Evolutionary conservation across 2,329 filamentous ascomycete species (phyloP).

Genomic region (Shiraia sp.): DNA sequence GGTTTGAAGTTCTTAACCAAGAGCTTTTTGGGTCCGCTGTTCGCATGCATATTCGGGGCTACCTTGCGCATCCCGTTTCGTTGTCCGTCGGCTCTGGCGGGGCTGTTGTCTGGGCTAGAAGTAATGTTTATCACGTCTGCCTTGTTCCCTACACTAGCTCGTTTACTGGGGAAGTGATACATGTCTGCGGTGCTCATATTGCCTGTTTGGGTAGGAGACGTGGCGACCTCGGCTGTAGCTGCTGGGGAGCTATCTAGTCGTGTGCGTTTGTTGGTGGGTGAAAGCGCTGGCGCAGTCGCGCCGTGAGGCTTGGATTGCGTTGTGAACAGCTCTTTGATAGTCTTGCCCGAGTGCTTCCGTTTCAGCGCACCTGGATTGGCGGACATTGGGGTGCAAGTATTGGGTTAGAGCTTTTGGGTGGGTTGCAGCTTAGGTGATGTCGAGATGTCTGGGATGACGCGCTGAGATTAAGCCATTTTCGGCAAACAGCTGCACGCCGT

Average conservation of each 20-base stretch:
- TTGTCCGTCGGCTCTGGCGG: slow-evolving; percentile 45
- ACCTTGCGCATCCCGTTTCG: slow-evolving; percentile 44
- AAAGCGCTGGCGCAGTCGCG: slow-evolving; percentile 27
- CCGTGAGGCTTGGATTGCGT: slow-evolving; percentile 40
- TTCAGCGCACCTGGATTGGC: slow-evolving; percentile 36
- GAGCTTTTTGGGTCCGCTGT: slow-evolving; percentile 74
- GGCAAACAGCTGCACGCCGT: slow-evolving; percentile 2
- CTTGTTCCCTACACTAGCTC: slow-evolving; percentile 13
- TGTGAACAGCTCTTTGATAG: slow-evolving; percentile 42
- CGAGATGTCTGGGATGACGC: slow-evolving; percentile 31
- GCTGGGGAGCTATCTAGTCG: slow-evolving; percentile 30
- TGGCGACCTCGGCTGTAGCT: slow-evolving; percentile 12
- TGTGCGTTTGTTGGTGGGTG: slow-evolving; percentile 36
- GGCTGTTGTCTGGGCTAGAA: slow-evolving; percentile 46
- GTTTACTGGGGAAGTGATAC: slow-evolving; percentile 42
- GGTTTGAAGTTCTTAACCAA: slow-evolving; percentile 90
- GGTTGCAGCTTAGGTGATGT: slow-evolving; percentile 22
- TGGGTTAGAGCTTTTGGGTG: slow-evolving; percentile 18
- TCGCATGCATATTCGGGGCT: slow-evolving; percentile 69
- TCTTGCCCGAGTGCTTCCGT: slow-evolving; percentile 43
- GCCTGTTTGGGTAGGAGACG: slow-evolving; percentile 10
- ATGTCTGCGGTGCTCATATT: slow-evolving; percentile 39
- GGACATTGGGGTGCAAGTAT: slow-evolving; percentile 36
- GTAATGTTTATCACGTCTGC: slow-evolving; percentile 34
- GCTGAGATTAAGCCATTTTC: slow-evolving; percentile 20